These are phyloP conservation scores for Eucalyptus tenuipes DNA, from an alignment of 345 rosid species.

Conservation along the genomic window DNA sequence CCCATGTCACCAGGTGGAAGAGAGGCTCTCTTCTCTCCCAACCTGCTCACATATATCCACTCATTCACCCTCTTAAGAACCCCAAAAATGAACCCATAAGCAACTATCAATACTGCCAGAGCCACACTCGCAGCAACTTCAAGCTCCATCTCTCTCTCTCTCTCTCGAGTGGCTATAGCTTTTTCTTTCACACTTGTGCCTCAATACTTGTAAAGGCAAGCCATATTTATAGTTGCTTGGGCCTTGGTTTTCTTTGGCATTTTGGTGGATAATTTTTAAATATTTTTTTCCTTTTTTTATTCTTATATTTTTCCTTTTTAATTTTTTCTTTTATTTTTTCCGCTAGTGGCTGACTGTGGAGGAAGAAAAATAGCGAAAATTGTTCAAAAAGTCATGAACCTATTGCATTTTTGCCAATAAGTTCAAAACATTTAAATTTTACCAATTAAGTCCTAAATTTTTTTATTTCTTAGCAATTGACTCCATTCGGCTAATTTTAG, in stretches of 20 bases:
- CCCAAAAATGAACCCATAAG: slow-evolving; percentile 1
- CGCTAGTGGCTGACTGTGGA: too few relatives aligned
- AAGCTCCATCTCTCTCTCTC: background rate
- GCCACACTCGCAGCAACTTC: background rate
- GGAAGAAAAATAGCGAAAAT: too few relatives aligned
- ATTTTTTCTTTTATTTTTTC: too few relatives aligned
- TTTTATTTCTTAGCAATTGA: too few relatives aligned
- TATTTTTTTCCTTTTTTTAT: too few relatives aligned
- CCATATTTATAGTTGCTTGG: background rate
- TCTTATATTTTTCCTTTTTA: too few relatives aligned
- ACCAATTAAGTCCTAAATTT: too few relatives aligned
- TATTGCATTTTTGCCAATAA: too few relatives aligned
- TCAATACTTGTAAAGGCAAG: background rate
- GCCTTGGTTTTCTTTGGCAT: background rate
- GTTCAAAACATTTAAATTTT: too few relatives aligned
- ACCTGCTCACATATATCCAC: slow-evolving; percentile 9
- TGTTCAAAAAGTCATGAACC: too few relatives aligned
- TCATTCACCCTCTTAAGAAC: slow-evolving; percentile 15
- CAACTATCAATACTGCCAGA: background rate
- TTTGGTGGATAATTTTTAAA: background rate
- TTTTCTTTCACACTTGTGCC: background rate
- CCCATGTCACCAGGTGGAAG: slow-evolving; percentile 44
- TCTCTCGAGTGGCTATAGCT: background rate
- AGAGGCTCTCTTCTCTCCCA: slow-evolving; percentile 14
- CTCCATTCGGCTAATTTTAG: too few relatives aligned